Evolutionary conservation across 768 basidiomycete species (phyloP).

Genomic region (Kwoniella bestiolae): DNA sequence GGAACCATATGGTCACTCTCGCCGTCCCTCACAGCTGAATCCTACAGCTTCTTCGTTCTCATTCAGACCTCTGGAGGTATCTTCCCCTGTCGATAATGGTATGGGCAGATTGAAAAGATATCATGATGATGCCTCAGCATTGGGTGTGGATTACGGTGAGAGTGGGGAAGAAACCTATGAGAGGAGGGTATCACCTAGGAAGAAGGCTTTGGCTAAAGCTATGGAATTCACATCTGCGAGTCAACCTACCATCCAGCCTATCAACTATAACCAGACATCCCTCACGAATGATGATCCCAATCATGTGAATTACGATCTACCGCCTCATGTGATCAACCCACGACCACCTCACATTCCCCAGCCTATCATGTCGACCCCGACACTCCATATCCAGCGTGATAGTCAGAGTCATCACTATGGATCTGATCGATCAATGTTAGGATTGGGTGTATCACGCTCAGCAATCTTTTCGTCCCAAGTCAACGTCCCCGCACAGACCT

Average conservation of each 20-base stretch:
- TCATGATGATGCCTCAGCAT: conserved; percentile 16
- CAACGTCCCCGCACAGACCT: background rate
- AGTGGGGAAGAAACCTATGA: background rate
- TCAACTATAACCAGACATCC: background rate
- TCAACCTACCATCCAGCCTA: background rate
- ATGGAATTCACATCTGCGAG: background rate
- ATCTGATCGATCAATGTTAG: background rate
- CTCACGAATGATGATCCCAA: background rate
- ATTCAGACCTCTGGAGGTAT: background rate
- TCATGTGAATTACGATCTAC: background rate
- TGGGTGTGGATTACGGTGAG: conserved; percentile 5
- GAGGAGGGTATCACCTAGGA: conserved; percentile 10
- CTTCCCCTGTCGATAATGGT: background rate
- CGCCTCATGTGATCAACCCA: background rate
- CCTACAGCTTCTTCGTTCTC: background rate
- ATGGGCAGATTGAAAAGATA: conserved; percentile 9
- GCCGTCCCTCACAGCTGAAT: conserved; percentile 3
- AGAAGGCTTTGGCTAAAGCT: background rate
- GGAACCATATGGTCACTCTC: background rate
- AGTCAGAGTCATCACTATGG: background rate
- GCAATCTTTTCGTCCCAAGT: background rate
- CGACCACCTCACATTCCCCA: background rate
- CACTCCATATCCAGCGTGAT: background rate
- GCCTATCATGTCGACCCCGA: background rate
- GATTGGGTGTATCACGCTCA: background rate